These are phyloP conservation scores for Verruconis gallopava DNA, from an alignment of 2,329 filamentous ascomycete species.

Conservation along the genomic window DNA sequence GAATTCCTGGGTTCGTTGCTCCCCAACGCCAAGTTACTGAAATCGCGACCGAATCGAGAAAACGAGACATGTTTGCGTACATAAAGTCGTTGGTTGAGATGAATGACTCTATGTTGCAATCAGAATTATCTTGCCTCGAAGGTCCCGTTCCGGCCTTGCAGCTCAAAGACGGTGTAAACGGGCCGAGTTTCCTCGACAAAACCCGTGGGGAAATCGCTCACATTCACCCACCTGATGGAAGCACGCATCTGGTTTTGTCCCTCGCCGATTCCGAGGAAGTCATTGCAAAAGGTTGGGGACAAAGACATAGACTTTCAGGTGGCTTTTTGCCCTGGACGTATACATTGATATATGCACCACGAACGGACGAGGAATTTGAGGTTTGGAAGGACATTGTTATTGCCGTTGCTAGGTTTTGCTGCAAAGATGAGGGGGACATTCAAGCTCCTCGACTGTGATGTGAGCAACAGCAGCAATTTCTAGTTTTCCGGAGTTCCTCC, in stretches of 20 bases:
- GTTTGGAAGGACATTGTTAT: conserved; percentile 2
- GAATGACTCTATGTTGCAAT: background rate
- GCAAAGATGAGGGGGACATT: background rate
- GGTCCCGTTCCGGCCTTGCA: conserved; percentile 3
- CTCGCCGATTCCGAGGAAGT: background rate
- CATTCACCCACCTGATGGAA: conserved; percentile 4
- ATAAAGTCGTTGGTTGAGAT: background rate
- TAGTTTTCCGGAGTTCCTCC: too few relatives aligned
- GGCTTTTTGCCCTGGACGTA: conserved; percentile 3
- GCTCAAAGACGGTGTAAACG: background rate
- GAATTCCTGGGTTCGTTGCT: conserved; percentile 3
- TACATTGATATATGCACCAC: conserved; percentile 2
- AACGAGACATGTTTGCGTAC: background rate
- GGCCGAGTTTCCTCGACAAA: background rate
- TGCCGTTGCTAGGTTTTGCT: background rate
- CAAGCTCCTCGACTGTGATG: too few relatives aligned
- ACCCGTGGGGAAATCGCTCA: conserved; percentile 3
- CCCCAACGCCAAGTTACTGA: conserved; percentile 1
- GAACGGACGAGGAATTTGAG: background rate
- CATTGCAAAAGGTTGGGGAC: background rate
- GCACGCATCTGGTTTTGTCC: conserved; percentile 2
- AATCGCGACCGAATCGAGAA: background rate
- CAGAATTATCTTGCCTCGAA: conserved; percentile 1
- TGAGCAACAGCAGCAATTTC: too few relatives aligned
- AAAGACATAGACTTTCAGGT: conserved; percentile 4